Conservation (phyloP, 2,329 filamentous ascomycete genomes). For the Madurella fahalii region DNA sequence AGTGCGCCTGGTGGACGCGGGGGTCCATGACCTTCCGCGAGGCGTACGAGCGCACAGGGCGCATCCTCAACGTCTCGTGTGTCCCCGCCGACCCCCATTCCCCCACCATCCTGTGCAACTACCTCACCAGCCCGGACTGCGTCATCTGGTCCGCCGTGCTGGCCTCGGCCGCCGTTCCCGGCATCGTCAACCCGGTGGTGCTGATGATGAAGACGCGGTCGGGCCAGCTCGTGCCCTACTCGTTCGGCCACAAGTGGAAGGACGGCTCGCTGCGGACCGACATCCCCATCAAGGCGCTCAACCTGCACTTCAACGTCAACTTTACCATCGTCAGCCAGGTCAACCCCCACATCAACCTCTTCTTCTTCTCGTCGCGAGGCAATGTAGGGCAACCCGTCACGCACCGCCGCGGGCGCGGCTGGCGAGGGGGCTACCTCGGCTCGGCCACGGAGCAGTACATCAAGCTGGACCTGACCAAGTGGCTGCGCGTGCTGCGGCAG, state of each 20-base stretch:
- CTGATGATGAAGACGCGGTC: conserved; percentile 82
- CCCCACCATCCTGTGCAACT: conserved; percentile 87
- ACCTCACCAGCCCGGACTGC: conserved; percentile 90
- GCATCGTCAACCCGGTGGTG: conserved; percentile 91
- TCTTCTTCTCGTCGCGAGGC: conserved; percentile 95
- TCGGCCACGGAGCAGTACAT: conserved; percentile 91
- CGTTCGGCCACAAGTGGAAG: conserved; percentile 99
- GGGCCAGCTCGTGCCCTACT: conserved; percentile 79
- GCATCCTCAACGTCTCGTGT: conserved; percentile 92
- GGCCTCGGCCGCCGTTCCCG: conserved; percentile 90
- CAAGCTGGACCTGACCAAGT: conserved; percentile 95
- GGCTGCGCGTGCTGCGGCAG: conserved; percentile 90
- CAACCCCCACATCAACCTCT: conserved; percentile 96
- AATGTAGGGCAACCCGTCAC: conserved; percentile 90
- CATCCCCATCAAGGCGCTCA: conserved; percentile 89
- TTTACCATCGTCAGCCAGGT: conserved; percentile 88
- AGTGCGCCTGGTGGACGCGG: conserved; percentile 83
- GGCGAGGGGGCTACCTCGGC: conserved; percentile 92
- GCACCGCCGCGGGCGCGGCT: conserved; percentile 86
- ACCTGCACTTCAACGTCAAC: conserved; percentile 97
- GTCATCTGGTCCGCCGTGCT: conserved; percentile 97
- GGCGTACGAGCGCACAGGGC: conserved; percentile 88
- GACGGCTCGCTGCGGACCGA: conserved; percentile 92
- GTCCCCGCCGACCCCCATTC: conserved; percentile 95
- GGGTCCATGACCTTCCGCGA: conserved; percentile 93